Percentiles rank a stretch among this genome's conserved stretches.
Conservation (phyloP, 306 rosid species). For the Cicer chorassanicum region DNA sequence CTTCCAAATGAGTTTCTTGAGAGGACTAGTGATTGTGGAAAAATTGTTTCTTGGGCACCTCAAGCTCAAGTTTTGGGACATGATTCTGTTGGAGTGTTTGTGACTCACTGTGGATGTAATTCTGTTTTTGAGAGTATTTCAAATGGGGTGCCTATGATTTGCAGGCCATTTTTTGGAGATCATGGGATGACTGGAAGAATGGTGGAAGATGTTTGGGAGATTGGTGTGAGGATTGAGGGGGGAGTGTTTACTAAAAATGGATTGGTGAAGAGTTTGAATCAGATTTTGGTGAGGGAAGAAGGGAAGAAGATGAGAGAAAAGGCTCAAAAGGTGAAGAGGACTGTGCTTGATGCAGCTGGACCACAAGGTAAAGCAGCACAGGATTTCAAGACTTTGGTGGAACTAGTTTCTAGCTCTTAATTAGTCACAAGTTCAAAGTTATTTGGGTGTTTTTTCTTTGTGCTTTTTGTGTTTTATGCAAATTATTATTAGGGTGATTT, state of each 20-base stretch:
- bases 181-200: conserved; percentile 47
- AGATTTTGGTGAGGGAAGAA: conserved; percentile 44
- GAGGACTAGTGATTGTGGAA: conserved; percentile 43
- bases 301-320: conserved; percentile 53
- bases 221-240: conserved; percentile 52
- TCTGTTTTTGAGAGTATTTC: conserved; percentile 57
- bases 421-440: not conserved
- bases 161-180: conserved; percentile 61
- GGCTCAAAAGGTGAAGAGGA: conserved; percentile 30
- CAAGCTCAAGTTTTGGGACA: conserved; percentile 56
- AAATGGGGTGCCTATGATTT: conserved; percentile 60
- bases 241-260: conserved; percentile 55
- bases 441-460: not conserved
- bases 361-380: conserved; percentile 44
- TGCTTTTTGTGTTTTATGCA: not conserved
- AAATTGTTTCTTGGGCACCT: conserved; percentile 61
- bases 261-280: conserved; percentile 49
- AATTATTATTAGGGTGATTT: not conserved
- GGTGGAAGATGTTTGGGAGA: conserved; percentile 56
- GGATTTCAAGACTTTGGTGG: conserved; percentile 43
- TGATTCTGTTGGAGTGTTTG: conserved; percentile 50
- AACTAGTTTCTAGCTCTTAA: conserved; percentile 28
- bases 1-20: conserved; percentile 57
- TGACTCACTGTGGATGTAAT: conserved; percentile 62
- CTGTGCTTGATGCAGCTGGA: conserved; percentile 39